A percentile compares a stretch with the other conserved stretches of the same genome.
These are phyloP conservation scores for Daldinia grandis DNA, from an alignment of 495 filamentous ascomycete genomes.

Conservation along the genomic window DNA sequence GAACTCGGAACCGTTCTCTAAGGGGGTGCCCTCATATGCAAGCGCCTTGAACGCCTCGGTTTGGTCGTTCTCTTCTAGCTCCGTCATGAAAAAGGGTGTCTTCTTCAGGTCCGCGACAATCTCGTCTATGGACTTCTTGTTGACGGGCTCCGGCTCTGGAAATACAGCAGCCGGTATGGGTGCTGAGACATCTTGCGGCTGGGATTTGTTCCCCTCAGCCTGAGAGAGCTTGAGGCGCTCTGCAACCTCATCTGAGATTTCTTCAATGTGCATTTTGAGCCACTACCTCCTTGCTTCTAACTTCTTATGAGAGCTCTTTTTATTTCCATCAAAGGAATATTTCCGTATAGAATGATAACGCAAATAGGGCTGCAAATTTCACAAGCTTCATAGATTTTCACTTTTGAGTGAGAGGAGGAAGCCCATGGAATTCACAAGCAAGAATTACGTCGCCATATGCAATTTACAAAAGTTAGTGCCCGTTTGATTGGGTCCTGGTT, in stretches of 20 bases:
- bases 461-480: conserved; percentile 2
- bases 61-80: conserved; percentile 81
- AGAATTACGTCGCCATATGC: conserved; percentile 4
- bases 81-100: conserved; percentile 94
- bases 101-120: conserved; percentile 78
- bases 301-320: neutral
- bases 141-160: conserved; percentile 64
- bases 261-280: conserved; percentile 41
- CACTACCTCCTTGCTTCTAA: neutral
- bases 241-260: conserved; percentile 48
- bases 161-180: conserved; percentile 33
- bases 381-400: neutral
- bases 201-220: conserved; percentile 8
- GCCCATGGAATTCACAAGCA: neutral
- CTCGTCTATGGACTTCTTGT: conserved; percentile 72
- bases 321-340: neutral
- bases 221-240: conserved; percentile 46
- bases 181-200: conserved; percentile 12
- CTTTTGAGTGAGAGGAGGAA: neutral
- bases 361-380: neutral
- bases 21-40: conserved; percentile 88
- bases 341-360: neutral
- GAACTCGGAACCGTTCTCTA: conserved; percentile 80
- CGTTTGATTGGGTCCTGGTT: neutral
- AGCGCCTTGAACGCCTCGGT: conserved; percentile 88